A percentile compares a stretch with the other conserved stretches of the same genome.
phyloP scores from a whole-genome alignment of 2,329 filamentous ascomycete species.

The Claviceps arundinis region DNA sequence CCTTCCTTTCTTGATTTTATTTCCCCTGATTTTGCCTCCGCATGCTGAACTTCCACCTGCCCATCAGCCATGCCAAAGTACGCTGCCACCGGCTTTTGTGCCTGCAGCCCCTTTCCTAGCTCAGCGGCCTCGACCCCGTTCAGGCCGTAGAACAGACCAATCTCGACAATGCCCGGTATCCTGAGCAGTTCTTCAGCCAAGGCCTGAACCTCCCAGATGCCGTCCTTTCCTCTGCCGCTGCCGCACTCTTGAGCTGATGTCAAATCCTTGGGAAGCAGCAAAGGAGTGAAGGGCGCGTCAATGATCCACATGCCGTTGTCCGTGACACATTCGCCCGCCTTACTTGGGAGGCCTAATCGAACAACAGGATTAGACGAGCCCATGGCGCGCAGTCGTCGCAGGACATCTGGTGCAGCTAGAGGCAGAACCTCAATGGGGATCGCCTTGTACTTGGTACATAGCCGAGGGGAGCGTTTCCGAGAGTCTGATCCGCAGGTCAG shows the following conservation, averaged over 20 bases:
- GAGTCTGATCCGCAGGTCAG: slow-evolving; percentile 45
- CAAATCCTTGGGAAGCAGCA: slow-evolving; percentile 49
- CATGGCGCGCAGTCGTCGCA: slow-evolving; percentile 56
- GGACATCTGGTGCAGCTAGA: slow-evolving; percentile 64
- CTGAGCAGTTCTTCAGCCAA: slow-evolving; percentile 64
- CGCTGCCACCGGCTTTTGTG: slow-evolving; percentile 82
- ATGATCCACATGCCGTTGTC: slow-evolving; percentile 62
- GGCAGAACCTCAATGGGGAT: slow-evolving; percentile 93
- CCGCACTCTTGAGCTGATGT: slow-evolving; percentile 32
- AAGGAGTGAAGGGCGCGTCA: slow-evolving; percentile 72
- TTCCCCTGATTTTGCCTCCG: background rate
- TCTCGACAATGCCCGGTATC: slow-evolving; percentile 80
- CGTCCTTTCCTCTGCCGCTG: slow-evolving; percentile 27
- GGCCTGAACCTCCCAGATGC: slow-evolving; percentile 67
- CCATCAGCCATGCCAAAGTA: slow-evolving; percentile 90
- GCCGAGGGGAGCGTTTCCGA: slow-evolving; percentile 68
- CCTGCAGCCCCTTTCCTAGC: slow-evolving; percentile 46
- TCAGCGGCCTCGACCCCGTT: slow-evolving; percentile 55
- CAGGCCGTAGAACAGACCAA: slow-evolving; percentile 75
- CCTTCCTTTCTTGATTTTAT: background rate
- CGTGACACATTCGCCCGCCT: slow-evolving; percentile 62
- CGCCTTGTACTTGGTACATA: slow-evolving; percentile 64
- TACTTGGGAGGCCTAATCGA: slow-evolving; percentile 58
- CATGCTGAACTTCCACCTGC: slow-evolving; percentile 29
- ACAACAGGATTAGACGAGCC: slow-evolving; percentile 61